Conservation (phyloP, 2,329 filamentous ascomycete species). For the Geosmithia flava region DNA sequence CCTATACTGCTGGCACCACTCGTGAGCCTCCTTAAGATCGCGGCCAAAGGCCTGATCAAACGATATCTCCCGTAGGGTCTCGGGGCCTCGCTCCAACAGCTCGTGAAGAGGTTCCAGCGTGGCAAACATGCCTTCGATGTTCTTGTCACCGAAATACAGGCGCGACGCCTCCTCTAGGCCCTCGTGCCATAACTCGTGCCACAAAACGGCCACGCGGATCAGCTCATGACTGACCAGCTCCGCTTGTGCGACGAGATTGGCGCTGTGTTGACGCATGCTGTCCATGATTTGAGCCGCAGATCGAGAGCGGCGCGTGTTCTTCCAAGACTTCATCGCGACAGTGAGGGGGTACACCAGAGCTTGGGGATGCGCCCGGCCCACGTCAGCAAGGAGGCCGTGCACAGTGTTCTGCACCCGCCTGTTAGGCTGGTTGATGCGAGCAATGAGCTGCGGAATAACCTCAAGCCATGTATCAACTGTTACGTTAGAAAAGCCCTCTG, state of each 20-base stretch:
- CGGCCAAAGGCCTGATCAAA: conserved; percentile 96
- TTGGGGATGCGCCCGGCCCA: conserved; percentile 89
- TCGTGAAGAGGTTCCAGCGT: conserved; percentile 85
- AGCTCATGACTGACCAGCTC: conserved; percentile 92
- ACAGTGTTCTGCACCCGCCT: conserved; percentile 78
- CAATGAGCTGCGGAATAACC: conserved; percentile 94
- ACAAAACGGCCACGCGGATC: conserved; percentile 90
- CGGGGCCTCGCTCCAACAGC: conserved; percentile 78
- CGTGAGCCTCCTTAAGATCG: conserved; percentile 85
- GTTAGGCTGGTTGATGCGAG: conserved; percentile 93
- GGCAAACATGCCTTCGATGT: conserved; percentile 94
- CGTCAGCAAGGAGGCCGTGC: conserved; percentile 82
- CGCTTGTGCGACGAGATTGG: conserved; percentile 85
- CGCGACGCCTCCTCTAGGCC: conserved; percentile 92
- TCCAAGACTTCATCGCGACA: conserved; percentile 89
- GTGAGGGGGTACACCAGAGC: conserved; percentile 94
- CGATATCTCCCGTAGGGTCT: conserved; percentile 90
- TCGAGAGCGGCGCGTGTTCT: conserved; percentile 70
- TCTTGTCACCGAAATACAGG: conserved; percentile 93
- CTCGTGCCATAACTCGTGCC: conserved; percentile 99
- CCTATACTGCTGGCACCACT: conserved; percentile 91
- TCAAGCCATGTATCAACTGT: conserved; percentile 98
- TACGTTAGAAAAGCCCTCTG: conserved; percentile 80
- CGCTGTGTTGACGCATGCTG: conserved; percentile 90
- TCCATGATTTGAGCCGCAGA: conserved; percentile 95